Conservation (phyloP, 2,329 filamentous ascomycete species). For the Xylariaceae sp. region DNA sequence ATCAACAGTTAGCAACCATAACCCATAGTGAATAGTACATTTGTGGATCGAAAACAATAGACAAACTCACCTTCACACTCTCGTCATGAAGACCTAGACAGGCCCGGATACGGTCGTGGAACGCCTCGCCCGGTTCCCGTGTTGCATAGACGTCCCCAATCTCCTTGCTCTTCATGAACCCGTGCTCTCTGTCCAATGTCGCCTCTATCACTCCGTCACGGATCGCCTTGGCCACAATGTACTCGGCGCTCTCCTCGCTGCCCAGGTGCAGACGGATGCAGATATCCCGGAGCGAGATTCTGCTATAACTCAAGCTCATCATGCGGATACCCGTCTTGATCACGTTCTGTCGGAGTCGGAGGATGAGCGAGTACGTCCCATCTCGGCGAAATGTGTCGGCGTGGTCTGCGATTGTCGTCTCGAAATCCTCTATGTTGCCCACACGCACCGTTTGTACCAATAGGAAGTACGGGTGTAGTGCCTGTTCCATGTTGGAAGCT, state of each 20-base stretch:
- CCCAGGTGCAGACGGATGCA: constrained; percentile 91
- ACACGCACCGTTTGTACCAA: constrained; percentile 93
- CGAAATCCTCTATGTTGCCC: constrained; percentile 91
- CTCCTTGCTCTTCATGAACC: constrained; percentile 98
- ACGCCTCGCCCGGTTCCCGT: constrained; percentile 90
- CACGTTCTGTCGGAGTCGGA: constrained; percentile 94
- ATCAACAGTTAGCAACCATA: constrained; percentile 28
- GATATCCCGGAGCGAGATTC: constrained; percentile 94
- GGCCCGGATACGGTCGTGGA: constrained; percentile 92
- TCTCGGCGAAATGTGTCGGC: constrained; percentile 85
- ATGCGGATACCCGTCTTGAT: constrained; percentile 99
- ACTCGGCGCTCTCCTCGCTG: constrained; percentile 96
- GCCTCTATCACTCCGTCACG: constrained; percentile 96
- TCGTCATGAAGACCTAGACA: constrained; percentile 92
- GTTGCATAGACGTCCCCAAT: constrained; percentile 95
- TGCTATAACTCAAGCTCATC: constrained; percentile 97
- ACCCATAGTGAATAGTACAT: constrained; percentile 1
- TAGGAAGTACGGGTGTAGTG: constrained; percentile 87
- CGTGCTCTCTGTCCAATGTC: constrained; percentile 85
- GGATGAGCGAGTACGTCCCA: constrained; percentile 90
- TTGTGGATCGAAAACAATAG: background rate
- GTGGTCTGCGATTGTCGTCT: constrained; percentile 78
- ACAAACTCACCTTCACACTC: constrained; percentile 81
- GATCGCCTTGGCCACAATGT: constrained; percentile 98
- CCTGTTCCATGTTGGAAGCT: constrained; percentile 77